These are phyloP conservation scores for Sarcomyxa edulis DNA, from an alignment of 768 basidiomycete species.

Conservation along the genomic window DNA sequence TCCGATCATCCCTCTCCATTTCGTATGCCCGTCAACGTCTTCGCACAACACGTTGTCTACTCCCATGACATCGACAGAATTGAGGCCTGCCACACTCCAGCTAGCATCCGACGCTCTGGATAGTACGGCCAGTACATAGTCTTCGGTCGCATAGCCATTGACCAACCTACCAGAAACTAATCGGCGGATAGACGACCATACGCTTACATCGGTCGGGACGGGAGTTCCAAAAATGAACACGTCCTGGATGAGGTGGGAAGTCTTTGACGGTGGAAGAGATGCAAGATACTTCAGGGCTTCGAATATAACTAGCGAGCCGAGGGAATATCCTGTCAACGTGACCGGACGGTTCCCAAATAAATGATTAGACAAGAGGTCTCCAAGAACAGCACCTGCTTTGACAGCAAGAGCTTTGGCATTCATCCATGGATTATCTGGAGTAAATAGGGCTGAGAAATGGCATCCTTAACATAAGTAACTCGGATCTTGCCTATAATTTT, in stretches of 20 bases:
- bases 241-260: constrained; percentile 45
- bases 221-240: constrained; percentile 53
- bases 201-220: constrained; percentile 27
- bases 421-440: constrained; percentile 55
- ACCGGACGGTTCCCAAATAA: constrained; percentile 51
- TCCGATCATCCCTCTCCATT: constrained; percentile 46
- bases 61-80: constrained; percentile 41
- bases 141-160: constrained; percentile 46
- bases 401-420: constrained; percentile 44
- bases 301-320: constrained; percentile 52
- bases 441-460: not conserved
- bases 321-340: constrained; percentile 51
- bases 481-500: constrained; percentile 42
- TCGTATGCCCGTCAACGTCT: constrained; percentile 43
- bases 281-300: constrained; percentile 48
- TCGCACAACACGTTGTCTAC: constrained; percentile 47
- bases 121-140: constrained; percentile 51
- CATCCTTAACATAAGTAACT: not conserved
- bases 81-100: constrained; percentile 49
- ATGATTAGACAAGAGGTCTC: constrained; percentile 40
- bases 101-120: constrained; percentile 38
- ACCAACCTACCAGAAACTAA: constrained; percentile 47
- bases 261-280: constrained; percentile 35
- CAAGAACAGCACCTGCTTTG: constrained; percentile 51
- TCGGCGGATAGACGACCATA: constrained; percentile 43